A percentile compares a stretch with the other conserved stretches of the same genome.
Conservation (phyloP, 306 rosid genomes). For the Lathyrus sativus region DNA sequence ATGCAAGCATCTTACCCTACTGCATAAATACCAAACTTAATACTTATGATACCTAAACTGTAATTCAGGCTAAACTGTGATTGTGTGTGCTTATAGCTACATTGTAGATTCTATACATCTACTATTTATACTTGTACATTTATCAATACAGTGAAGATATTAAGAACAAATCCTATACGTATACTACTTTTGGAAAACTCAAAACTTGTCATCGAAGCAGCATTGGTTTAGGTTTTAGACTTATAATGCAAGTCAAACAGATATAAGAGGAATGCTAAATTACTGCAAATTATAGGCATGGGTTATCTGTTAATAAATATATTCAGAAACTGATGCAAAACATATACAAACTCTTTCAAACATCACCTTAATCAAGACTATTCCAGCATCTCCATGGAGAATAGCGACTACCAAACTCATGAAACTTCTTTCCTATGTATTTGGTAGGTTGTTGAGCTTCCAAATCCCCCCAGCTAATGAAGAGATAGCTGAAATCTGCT, state of each 20-base stretch:
- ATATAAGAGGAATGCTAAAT: not conserved
- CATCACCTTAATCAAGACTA: not conserved
- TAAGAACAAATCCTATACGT: not conserved
- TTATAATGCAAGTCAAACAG: not conserved
- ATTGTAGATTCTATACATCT: no score
- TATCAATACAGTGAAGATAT: slow-evolving; percentile 1
- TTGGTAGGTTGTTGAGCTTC: no score
- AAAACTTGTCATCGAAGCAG: not conserved
- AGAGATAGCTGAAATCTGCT: not conserved
- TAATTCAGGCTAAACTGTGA: slow-evolving; percentile 32
- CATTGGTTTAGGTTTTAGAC: not conserved
- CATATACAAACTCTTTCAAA: not conserved
- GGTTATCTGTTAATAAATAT: not conserved
- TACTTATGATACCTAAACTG: slow-evolving; percentile 36
- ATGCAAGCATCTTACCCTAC: slow-evolving; percentile 17
- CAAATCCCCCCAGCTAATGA: not conserved
- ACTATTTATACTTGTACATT: slow-evolving; percentile 2
- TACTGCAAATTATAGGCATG: not conserved
- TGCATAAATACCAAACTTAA: not conserved
- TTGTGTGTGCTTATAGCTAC: no score
- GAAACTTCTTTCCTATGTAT: no score
- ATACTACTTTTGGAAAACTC: not conserved
- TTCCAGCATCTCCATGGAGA: not conserved
- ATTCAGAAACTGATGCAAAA: not conserved
- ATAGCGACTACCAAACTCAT: not conserved